These are phyloP conservation scores for Trichoderma virens DNA, from an alignment of 495 filamentous ascomycete species.

Conservation along the genomic window DNA sequence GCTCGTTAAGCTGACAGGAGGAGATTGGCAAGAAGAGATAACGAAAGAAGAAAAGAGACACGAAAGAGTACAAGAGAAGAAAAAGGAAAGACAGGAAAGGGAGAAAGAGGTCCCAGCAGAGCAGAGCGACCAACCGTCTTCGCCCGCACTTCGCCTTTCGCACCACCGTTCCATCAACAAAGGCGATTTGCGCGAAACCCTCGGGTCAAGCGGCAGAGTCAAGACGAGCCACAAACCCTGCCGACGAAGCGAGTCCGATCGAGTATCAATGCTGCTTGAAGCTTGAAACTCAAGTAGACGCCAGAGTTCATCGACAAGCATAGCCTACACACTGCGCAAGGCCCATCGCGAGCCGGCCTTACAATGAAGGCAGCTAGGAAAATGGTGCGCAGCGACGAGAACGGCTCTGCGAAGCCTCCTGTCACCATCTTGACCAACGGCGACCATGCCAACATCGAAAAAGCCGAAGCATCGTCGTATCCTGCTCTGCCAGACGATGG, in stretches of 20 bases:
- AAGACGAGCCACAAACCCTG: background rate
- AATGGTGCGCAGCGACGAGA: background rate
- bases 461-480: background rate
- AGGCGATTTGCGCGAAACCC: background rate
- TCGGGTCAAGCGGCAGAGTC: background rate
- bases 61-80: too few species aligned
- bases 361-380: background rate
- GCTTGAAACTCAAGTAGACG: too few species aligned
- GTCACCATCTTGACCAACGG: background rate
- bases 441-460: background rate
- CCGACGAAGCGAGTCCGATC: background rate
- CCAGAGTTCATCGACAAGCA: background rate
- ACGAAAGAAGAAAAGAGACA: too few species aligned
- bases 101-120: too few species aligned
- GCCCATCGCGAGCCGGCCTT: background rate
- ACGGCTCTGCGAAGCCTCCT: background rate
- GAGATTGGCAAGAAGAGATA: too few species aligned
- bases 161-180: too few species aligned
- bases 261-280: background rate
- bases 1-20: too few species aligned
- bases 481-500: background rate
- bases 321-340: too few species aligned
- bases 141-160: too few species aligned
- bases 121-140: too few species aligned
- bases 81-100: too few species aligned